Base-by-base conservation (phyloP, 352 stramenopile genomes). In the Pythium apleroticum region DNA sequence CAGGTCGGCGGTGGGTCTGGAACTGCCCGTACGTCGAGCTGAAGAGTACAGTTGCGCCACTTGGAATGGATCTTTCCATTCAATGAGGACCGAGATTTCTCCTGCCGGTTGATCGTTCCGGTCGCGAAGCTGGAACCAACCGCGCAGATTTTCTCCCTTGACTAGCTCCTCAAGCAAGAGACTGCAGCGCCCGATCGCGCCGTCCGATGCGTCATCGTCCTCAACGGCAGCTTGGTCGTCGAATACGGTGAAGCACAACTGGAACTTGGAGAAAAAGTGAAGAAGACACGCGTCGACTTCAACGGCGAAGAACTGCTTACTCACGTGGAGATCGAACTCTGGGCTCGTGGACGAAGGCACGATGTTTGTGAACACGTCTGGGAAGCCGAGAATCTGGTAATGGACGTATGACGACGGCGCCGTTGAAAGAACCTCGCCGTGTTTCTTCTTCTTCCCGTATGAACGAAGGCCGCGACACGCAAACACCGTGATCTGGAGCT, bases 331-430 rank as follows among this genome's bases (percentile, higher is more conserved):
- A 57, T 96, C 81, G 66, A 89, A 97, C 52, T 91, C 80, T 10
- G 91, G 91, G 28, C 76, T 76, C 9, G 73, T 55, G 17, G 84
- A 78, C 31, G 81, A 69, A 11, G 80, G 60, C 3, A 90, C 76
- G 57, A 97, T 95, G 52, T 93, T 89, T 4, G 90, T 97, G 63
- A 98, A 97, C 50, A 83, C 72, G 46, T 97, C 91, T 4, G 84
- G 89, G 66, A 95, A 96, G 6, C 84, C 86, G 1, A 98, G 73
- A 8, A 98, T 69, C 65, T 98, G 90, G 61, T 97, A 97, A 64
- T 97, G 89, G 1, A 92, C 88, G 54, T 97, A 98, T 1, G 90
- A 74, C 11, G 79, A 92, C 15, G 81, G 86, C 9, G 76, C 63
- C 28, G 65, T 76, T 33, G 74, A 76, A 45, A 80, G 33, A 1